Percentiles rank a stretch among this genome's conserved stretches.
Evolutionary conservation across 768 basidiomycete species (phyloP).

Genomic region (Amanita rimosa): DNA sequence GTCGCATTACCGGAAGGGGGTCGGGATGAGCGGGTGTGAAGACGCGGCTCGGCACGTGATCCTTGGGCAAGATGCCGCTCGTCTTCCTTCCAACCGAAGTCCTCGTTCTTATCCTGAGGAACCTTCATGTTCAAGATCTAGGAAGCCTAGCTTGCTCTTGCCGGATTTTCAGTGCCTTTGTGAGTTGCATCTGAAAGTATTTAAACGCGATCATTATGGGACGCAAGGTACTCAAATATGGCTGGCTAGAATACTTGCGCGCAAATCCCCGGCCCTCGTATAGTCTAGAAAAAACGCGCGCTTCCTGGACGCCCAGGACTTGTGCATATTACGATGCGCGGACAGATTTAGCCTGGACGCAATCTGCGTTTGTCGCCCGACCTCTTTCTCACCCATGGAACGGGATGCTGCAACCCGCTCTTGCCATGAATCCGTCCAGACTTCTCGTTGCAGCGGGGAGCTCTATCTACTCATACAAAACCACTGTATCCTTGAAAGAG

Average conservation of each 20-base stretch:
- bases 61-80: conserved; percentile 12
- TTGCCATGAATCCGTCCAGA: conserved; percentile 43
- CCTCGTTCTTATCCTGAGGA: conserved; percentile 38
- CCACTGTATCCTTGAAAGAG: conserved; percentile 21
- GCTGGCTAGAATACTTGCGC: conserved; percentile 45
- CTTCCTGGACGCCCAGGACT: conserved; percentile 29
- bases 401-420: conserved; percentile 40
- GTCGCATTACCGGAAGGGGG: conserved; percentile 43
- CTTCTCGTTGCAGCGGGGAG: conserved; percentile 53
- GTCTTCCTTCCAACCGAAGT: conserved; percentile 41
- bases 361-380: conserved; percentile 42
- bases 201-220: neutral
- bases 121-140: conserved; percentile 32
- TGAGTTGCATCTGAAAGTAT: conserved; percentile 18
- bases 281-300: conserved; percentile 33
- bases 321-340: conserved; percentile 41
- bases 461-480: conserved; percentile 44
- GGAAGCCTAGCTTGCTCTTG: conserved; percentile 28
- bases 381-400: conserved; percentile 53
- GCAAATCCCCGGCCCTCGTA: conserved; percentile 41
- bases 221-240: conserved; percentile 45
- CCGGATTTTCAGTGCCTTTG: conserved; percentile 27
- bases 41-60: conserved; percentile 9
- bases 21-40: neutral
- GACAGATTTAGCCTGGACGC: conserved; percentile 43